Percentiles rank a stretch among this genome's conserved stretches.
Evolutionary conservation across 208 protist species (phyloP).

Genomic region (Kentomonas sorsogonicus): DNA sequence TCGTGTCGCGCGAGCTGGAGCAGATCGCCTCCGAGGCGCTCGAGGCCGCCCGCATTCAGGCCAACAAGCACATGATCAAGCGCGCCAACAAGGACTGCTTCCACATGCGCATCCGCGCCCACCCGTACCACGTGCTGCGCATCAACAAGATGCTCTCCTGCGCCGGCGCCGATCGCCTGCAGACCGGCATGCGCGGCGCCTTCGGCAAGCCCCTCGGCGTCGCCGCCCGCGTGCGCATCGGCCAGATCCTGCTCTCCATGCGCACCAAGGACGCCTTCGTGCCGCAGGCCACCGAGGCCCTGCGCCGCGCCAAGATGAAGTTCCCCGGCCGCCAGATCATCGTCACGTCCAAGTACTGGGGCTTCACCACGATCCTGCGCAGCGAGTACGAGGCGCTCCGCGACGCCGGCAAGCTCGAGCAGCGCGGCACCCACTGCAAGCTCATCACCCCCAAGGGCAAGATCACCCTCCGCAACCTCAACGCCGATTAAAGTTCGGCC

Average conservation of each 20-base stretch:
- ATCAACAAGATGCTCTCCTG: slow-evolving; percentile 99
- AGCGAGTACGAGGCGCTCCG: slow-evolving; percentile 61
- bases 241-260: slow-evolving; percentile 97
- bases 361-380: slow-evolving; percentile 78
- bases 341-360: slow-evolving; percentile 79
- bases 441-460: slow-evolving; percentile 71
- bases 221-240: slow-evolving; percentile 96
- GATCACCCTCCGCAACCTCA: slow-evolving; percentile 47
- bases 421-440: slow-evolving; percentile 70
- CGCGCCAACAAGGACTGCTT: slow-evolving; percentile 96
- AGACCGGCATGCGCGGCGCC: slow-evolving; percentile 97
- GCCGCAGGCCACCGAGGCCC: slow-evolving; percentile 62
- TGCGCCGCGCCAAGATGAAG: slow-evolving; percentile 84
- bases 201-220: slow-evolving; percentile 97
- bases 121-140: slow-evolving; percentile 99
- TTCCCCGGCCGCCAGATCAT: slow-evolving; percentile 58
- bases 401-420: slow-evolving; percentile 58
- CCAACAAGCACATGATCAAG: slow-evolving; percentile 99
- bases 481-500: slow-evolving; percentile 44
- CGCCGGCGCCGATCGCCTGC: slow-evolving; percentile 99
- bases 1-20: slow-evolving; percentile 98
- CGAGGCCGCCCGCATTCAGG: slow-evolving; percentile 98
- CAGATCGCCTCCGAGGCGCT: slow-evolving; percentile 98
- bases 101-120: slow-evolving; percentile 98
- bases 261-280: slow-evolving; percentile 85